These are phyloP conservation scores for Hyaloraphidium curvatum DNA, from an alignment of 192 early-diverging fungal species.

Conservation along the genomic window DNA sequence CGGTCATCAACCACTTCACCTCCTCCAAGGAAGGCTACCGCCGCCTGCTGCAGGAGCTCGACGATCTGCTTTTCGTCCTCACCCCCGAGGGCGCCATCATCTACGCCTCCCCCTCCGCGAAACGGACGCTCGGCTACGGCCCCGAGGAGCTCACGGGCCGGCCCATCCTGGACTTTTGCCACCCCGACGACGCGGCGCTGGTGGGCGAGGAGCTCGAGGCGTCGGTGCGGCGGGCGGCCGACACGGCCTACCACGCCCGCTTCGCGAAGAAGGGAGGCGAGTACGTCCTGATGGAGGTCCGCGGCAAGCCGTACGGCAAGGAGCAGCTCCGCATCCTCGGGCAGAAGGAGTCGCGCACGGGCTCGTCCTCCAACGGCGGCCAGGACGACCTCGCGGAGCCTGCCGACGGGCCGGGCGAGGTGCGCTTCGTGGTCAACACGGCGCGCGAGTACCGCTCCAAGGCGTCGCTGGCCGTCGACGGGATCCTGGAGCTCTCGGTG, in stretches of 20 bases:
- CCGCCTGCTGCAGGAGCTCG: slow-evolving; percentile 16
- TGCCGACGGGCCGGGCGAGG: not conserved
- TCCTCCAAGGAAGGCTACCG: slow-evolving; percentile 12
- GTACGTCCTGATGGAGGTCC: slow-evolving; percentile 14
- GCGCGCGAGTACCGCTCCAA: slow-evolving; percentile 15
- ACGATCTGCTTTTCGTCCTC: slow-evolving; percentile 19
- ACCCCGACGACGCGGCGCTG: slow-evolving; percentile 9
- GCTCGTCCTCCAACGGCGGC: not conserved
- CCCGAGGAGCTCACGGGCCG: slow-evolving; percentile 10
- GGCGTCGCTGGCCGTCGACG: slow-evolving; percentile 14
- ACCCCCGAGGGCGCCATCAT: slow-evolving; percentile 8
- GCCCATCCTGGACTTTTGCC: slow-evolving; percentile 9
- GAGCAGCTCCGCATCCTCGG: not conserved
- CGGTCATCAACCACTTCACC: slow-evolving; percentile 23
- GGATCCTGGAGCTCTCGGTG: slow-evolving; percentile 16
- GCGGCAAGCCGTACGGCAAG: slow-evolving; percentile 11
- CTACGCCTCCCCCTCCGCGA: slow-evolving; percentile 12
- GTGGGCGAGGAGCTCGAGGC: not conserved
- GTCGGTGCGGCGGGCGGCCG: not conserved
- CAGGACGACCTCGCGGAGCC: not conserved
- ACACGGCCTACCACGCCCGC: slow-evolving; percentile 10
- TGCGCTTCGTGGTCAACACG: slow-evolving; percentile 5
- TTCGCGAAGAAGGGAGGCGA: slow-evolving; percentile 14
- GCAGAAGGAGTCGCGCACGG: not conserved
- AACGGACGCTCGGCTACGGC: slow-evolving; percentile 9